Conservation (phyloP, 1,284 basidiomycete species). For the Kalmanozyma brasiliensis region DNA sequence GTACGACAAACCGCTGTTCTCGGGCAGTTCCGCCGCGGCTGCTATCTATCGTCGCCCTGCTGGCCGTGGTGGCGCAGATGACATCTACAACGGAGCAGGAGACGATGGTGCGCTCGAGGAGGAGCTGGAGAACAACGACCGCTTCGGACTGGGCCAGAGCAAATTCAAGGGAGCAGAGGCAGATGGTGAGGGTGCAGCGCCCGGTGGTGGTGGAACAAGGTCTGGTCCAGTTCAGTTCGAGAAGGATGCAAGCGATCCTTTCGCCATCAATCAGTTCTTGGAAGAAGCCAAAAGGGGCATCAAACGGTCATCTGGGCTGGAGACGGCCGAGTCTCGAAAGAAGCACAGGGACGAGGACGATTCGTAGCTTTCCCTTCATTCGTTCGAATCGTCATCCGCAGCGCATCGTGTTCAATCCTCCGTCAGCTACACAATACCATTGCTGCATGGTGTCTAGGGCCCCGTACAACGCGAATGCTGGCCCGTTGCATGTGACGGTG, state of each 20-base stretch:
- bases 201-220: not conserved
- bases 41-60: constrained; percentile 96
- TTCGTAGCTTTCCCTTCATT: not conserved
- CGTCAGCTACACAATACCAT: too few relatives aligned
- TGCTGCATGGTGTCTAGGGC: too few relatives aligned
- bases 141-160: constrained; percentile 84
- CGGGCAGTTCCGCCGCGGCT: constrained; percentile 92
- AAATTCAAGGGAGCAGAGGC: constrained; percentile 87
- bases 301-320: constrained; percentile 71
- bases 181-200: constrained; percentile 75
- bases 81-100: constrained; percentile 81
- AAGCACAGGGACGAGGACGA: constrained; percentile 11
- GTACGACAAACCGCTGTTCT: constrained; percentile 95
- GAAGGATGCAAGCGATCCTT: constrained; percentile 95
- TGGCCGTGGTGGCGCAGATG: constrained; percentile 70
- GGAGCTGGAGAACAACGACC: constrained; percentile 91
- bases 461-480: too few relatives aligned
- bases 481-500: too few relatives aligned
- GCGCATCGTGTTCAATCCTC: too few relatives aligned
- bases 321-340: constrained; percentile 17
- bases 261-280: constrained; percentile 95
- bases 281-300: constrained; percentile 94
- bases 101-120: constrained; percentile 91
- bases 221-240: constrained; percentile 96
- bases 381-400: too few relatives aligned